A percentile compares a stretch with the other conserved stretches of the same genome.
Conservation (phyloP, 495 filamentous ascomycete genomes). For the Penicillium parvum region DNA sequence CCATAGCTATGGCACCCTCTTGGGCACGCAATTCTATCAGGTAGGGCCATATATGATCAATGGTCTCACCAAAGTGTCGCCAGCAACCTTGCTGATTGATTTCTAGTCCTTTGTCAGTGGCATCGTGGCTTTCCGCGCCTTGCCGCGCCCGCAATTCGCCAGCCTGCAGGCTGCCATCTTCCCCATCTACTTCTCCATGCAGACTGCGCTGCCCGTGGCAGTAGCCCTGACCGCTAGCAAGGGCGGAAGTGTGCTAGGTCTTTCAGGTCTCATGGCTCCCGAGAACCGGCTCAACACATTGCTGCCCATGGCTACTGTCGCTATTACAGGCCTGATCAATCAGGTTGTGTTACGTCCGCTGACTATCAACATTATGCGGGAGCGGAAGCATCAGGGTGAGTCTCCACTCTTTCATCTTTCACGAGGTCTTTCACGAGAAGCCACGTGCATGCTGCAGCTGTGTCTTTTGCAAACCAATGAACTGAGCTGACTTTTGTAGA, state of each 20-base stretch:
- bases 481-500: constrained; percentile 38
- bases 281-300: constrained; percentile 56
- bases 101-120: constrained; percentile 73
- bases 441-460: no score
- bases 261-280: constrained; percentile 52
- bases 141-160: constrained; percentile 76
- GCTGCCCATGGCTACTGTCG: constrained; percentile 60
- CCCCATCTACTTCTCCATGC: constrained; percentile 81
- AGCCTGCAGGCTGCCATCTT: constrained; percentile 74
- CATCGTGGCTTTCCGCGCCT: constrained; percentile 64
- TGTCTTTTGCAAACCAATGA: no score
- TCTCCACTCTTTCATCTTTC: no score
- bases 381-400: constrained; percentile 72
- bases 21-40: constrained; percentile 77
- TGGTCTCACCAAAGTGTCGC: neutral
- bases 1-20: constrained; percentile 69
- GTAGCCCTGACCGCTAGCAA: constrained; percentile 78
- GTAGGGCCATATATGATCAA: constrained; percentile 33
- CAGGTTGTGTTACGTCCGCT: constrained; percentile 62
- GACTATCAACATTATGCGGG: constrained; percentile 65
- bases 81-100: neutral
- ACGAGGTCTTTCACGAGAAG: no score
- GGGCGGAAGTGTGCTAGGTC: constrained; percentile 31
- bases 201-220: constrained; percentile 65
- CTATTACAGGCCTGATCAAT: constrained; percentile 63